These are phyloP conservation scores for Pseudogymnoascus sp. DNA, from an alignment of 2,329 filamentous ascomycete genomes.

Conservation along the genomic window DNA sequence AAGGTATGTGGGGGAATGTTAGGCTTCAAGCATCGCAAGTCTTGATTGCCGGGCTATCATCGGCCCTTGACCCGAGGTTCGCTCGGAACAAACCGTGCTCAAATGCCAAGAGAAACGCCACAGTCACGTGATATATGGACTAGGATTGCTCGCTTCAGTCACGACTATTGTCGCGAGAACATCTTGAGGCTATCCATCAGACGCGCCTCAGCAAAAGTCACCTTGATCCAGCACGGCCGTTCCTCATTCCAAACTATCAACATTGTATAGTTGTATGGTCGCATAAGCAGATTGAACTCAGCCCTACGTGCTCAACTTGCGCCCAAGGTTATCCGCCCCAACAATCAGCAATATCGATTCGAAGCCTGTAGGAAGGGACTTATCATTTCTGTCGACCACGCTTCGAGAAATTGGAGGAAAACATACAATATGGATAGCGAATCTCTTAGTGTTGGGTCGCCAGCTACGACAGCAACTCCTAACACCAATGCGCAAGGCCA, in stretches of 20 bases:
- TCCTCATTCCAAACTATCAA: slow-evolving; percentile 3
- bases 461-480: slow-evolving; percentile 48
- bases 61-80: slow-evolving; percentile 8
- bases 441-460: slow-evolving; percentile 48
- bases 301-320: slow-evolving; percentile 8
- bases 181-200: slow-evolving; percentile 8
- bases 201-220: not conserved
- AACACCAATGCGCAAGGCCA: slow-evolving; percentile 50
- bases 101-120: not conserved
- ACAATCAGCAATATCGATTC: slow-evolving; percentile 5
- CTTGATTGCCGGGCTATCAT: slow-evolving; percentile 8
- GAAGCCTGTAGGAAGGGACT: not conserved
- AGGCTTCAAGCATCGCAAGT: slow-evolving; percentile 6
- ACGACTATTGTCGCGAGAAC: slow-evolving; percentile 6
- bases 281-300: slow-evolving; percentile 3
- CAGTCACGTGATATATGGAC: not conserved
- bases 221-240: not conserved
- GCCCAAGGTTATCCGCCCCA: not conserved
- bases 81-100: slow-evolving; percentile 6
- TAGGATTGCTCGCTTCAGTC: slow-evolving; percentile 6
- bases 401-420: slow-evolving; percentile 16
- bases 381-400: slow-evolving; percentile 25
- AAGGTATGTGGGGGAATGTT: slow-evolving; percentile 7
- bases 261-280: slow-evolving; percentile 4
- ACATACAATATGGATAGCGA: slow-evolving; percentile 49